Base-by-base conservation (phyloP, 768 basidiomycete species). In the Kwoniella sp. region DNA sequence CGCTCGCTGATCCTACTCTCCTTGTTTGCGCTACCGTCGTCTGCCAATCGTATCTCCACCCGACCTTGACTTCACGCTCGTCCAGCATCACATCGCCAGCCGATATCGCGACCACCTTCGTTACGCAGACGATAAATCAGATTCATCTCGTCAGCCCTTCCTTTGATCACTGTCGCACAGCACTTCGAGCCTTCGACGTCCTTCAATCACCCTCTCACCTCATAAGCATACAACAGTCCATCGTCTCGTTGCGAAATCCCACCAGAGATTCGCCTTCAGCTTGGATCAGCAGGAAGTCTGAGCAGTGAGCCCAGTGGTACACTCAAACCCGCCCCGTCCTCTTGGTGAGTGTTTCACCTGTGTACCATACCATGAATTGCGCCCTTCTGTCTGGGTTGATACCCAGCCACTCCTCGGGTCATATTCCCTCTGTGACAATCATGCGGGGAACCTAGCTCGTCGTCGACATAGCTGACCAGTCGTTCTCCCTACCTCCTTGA, bases 311-410 rank as follows among this genome's bases (percentile, higher is more conserved):
- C 39, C 46, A 45, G 42, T 45, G 50, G 50, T 45, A 45, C 44
- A 26, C 50, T 6, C 25, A 20, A 17, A 27, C 36, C 52, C 37
- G 52, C 52, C 52, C 52, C 20, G 52, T 54, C 19, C 23, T 0
- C 26, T 46, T 54, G 44, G 52, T 54, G 46, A 54, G 52, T 54
- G 25, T 43, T 29, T 27, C 41, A 26, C 41, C 6, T 47, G 46
- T 25, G 31, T 52, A 26, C 41, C 43, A 45, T 36, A 52, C 43
- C 39, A 19, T 37, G 48, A 39, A 38, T 14, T 36, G 34, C 34
- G 19, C 34, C 7, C 34, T 36, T 9, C 28, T 31, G 43, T 44
- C 43, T 44, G 43, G 19, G 43, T 44, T 19, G 28, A 11, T 3
- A 19, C 43, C 43, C 29, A 44, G 43, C 43, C 43, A 44, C 27